Percentiles rank a stretch among this genome's conserved stretches.
Evolutionary conservation across 1,284 basidiomycete genomes (phyloP).

Genomic region (Fistulina hepatica): DNA sequence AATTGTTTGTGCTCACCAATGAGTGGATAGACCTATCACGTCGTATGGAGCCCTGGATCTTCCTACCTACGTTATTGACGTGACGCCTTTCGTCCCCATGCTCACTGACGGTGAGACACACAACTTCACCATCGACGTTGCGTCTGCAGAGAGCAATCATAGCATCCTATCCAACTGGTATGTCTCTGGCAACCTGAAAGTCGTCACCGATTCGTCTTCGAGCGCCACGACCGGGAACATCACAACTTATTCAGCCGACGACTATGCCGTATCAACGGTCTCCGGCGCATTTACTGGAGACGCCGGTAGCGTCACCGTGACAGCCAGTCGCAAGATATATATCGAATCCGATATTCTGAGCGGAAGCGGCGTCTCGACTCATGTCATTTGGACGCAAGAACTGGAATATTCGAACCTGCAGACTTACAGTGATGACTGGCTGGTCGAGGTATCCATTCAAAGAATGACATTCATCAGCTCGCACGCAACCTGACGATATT

Average conservation of each 20-base stretch:
- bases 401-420: conserved; percentile 46
- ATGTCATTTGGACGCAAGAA: conserved; percentile 44
- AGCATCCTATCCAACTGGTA: conserved; percentile 68
- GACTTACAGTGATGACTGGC: conserved; percentile 37
- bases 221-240: conserved; percentile 59
- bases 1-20: background rate
- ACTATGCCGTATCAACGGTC: conserved; percentile 42
- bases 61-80: conserved; percentile 68
- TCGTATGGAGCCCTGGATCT: conserved; percentile 71
- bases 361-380: conserved; percentile 42
- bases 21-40: conserved; percentile 49
- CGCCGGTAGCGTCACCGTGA: conserved; percentile 44
- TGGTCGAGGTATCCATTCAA: conserved; percentile 32
- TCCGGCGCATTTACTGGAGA: conserved; percentile 35
- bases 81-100: conserved; percentile 68
- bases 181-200: conserved; percentile 61
- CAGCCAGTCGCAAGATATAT: conserved; percentile 39
- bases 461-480: background rate
- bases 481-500: background rate
- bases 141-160: conserved; percentile 57
- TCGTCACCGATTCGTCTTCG: conserved; percentile 51
- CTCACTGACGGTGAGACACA: conserved; percentile 62
- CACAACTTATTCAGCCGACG: conserved; percentile 41
- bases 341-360: conserved; percentile 48
- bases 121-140: conserved; percentile 59